A percentile compares a stretch with the other conserved stretches of the same genome.
Evolutionary conservation across 139 green algal genomes (phyloP).

Genomic region (Picocystis salinarum): DNA sequence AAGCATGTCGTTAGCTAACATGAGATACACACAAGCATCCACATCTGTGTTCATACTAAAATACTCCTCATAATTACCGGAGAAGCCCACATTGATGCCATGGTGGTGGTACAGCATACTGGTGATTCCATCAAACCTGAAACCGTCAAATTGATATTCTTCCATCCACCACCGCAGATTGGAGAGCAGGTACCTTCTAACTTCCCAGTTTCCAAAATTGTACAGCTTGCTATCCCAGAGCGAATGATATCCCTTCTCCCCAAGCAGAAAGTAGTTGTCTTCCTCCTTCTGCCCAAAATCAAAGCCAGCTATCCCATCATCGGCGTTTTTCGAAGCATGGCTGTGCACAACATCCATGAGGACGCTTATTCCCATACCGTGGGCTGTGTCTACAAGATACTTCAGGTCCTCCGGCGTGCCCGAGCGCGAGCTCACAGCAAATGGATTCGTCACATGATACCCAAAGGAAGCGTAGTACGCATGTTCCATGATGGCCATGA

Average conservation of each 20-base stretch:
- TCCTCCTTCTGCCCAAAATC: constrained; percentile 5
- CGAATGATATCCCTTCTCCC: constrained; percentile 65
- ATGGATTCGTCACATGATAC: constrained; percentile 88
- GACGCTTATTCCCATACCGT: constrained; percentile 66
- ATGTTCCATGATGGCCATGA: constrained; percentile 83
- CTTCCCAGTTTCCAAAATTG: constrained; percentile 64
- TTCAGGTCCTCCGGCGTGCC: constrained; percentile 83
- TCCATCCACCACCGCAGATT: constrained; percentile 92
- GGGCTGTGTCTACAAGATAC: constrained; percentile 39
- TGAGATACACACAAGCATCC: constrained; percentile 86
- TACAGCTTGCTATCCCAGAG: constrained; percentile 75
- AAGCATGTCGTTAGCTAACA: constrained; percentile 45
- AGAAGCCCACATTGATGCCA: constrained; percentile 68
- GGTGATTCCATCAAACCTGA: constrained; percentile 89
- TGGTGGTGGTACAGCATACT: constrained; percentile 97
- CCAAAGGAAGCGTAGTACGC: constrained; percentile 84
- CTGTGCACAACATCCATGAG: constrained; percentile 85
- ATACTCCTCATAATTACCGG: constrained; percentile 63
- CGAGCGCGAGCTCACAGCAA: constrained; percentile 47
- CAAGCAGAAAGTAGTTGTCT: constrained; percentile 63
- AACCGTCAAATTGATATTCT: constrained; percentile 88
- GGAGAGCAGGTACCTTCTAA: constrained; percentile 73
- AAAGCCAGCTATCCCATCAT: constrained; percentile 65
- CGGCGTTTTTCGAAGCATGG: constrained; percentile 56
- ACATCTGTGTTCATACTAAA: constrained; percentile 62